phyloP scores from a whole-genome alignment of 495 filamentous ascomycete genomes.

The Penicillium taxi region DNA sequence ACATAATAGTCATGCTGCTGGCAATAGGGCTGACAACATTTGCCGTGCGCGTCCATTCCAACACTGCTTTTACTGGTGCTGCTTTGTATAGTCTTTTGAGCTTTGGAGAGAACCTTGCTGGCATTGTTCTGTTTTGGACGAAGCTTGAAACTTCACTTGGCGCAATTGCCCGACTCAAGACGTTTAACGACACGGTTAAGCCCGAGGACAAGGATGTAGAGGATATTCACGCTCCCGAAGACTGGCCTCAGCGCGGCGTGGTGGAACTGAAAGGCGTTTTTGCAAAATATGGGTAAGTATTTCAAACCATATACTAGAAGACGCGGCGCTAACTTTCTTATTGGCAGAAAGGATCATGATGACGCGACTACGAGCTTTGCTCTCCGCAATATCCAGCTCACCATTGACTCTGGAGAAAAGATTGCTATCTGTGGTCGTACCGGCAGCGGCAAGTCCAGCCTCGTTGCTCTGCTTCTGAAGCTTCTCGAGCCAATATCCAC shows the following conservation, averaged over 20 bases:
- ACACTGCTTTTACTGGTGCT: slow-evolving; percentile 16
- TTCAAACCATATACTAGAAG: no score
- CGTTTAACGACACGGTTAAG: slow-evolving; percentile 24
- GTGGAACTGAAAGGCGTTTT: slow-evolving; percentile 31
- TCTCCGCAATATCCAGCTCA: no score
- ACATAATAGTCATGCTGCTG: background rate
- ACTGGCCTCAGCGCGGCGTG: background rate
- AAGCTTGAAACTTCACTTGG: slow-evolving; percentile 43
- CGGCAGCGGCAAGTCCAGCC: slow-evolving; percentile 36
- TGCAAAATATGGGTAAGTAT: slow-evolving; percentile 9
- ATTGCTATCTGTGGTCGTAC: slow-evolving; percentile 29
- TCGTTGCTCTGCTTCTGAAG: slow-evolving; percentile 28
- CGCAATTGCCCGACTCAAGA: slow-evolving; percentile 32
- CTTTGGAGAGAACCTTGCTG: slow-evolving; percentile 26
- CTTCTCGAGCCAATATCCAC: background rate
- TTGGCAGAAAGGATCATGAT: no score
- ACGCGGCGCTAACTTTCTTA: no score
- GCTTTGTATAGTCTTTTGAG: slow-evolving; percentile 18
- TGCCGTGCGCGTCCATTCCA: slow-evolving; percentile 14
- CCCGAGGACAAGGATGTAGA: slow-evolving; percentile 13
- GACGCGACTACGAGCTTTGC: no score
- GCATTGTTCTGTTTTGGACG: slow-evolving; percentile 35
- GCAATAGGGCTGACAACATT: slow-evolving; percentile 11
- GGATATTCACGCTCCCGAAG: background rate
- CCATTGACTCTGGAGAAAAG: slow-evolving; percentile 27